phyloP scores from a whole-genome alignment of 495 filamentous ascomycete genomes.

The Oidiodendron maius region DNA sequence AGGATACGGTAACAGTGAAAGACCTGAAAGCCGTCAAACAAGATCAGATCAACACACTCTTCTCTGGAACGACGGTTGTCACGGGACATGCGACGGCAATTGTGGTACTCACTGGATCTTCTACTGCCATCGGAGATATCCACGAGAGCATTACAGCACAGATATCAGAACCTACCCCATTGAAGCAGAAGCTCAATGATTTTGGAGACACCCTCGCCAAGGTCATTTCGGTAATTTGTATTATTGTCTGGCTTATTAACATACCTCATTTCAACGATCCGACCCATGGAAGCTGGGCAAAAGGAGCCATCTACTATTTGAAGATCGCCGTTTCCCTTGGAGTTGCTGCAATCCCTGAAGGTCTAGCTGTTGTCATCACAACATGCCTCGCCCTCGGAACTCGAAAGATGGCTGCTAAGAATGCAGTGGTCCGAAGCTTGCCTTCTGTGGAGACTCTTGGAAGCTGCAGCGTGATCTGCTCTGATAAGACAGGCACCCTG shows the following conservation, averaged over 20 bases:
- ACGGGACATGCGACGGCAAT: slow-evolving; percentile 90
- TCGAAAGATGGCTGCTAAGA: slow-evolving; percentile 96
- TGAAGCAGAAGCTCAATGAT: slow-evolving; percentile 98
- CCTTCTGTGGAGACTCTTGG: slow-evolving; percentile 97
- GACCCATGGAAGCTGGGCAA: slow-evolving; percentile 88
- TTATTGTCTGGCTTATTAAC: slow-evolving; percentile 98
- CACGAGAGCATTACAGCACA: slow-evolving; percentile 97
- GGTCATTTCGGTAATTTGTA: slow-evolving; percentile 94
- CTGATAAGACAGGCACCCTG: slow-evolving; percentile 98
- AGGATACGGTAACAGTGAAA: slow-evolving; percentile 62
- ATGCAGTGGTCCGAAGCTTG: slow-evolving; percentile 90
- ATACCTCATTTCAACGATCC: slow-evolving; percentile 94
- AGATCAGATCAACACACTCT: slow-evolving; percentile 96
- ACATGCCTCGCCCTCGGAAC: slow-evolving; percentile 94
- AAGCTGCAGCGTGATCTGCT: slow-evolving; percentile 99
- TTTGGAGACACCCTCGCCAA: slow-evolving; percentile 96
- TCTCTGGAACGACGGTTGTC: slow-evolving; percentile 96
- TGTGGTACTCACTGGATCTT: slow-evolving; percentile 84
- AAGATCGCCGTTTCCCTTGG: slow-evolving; percentile 99
- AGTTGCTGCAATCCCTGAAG: slow-evolving; percentile 96
- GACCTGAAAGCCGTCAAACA: slow-evolving; percentile 91
- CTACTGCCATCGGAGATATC: slow-evolving; percentile 96
- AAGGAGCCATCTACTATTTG: slow-evolving; percentile 98
- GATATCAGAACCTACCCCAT: slow-evolving; percentile 92
- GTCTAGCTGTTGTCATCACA: slow-evolving; percentile 94